Evolutionary conservation across 768 basidiomycete species (phyloP).

Genomic region (Dictyophora rubrovolvata): DNA sequence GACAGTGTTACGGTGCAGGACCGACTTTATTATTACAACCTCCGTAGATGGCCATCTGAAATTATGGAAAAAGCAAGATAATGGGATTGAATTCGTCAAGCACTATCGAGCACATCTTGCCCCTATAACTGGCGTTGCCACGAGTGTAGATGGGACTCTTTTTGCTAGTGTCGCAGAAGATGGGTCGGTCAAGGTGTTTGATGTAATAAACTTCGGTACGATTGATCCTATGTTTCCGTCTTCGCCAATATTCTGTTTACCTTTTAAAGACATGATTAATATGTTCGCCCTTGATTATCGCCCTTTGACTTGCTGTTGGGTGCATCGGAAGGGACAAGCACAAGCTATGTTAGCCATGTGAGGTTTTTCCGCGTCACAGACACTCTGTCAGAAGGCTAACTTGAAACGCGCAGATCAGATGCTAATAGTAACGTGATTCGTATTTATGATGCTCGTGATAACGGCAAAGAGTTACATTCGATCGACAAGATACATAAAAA

Average conservation of each 20-base stretch:
- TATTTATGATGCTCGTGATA: constrained; percentile 81
- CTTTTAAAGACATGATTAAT: constrained; percentile 86
- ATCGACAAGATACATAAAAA: constrained; percentile 72
- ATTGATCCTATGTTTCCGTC: constrained; percentile 3
- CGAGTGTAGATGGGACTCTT: constrained; percentile 83
- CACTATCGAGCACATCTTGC: constrained; percentile 89
- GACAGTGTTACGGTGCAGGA: constrained; percentile 37
- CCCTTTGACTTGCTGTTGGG: constrained; percentile 91
- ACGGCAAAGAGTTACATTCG: constrained; percentile 60
- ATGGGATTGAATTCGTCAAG: constrained; percentile 96
- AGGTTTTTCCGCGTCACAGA: constrained; percentile 17
- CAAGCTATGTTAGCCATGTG: constrained; percentile 84
- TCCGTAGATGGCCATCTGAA: constrained; percentile 94
- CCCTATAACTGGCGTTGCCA: constrained; percentile 69
- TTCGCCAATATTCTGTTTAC: not conserved
- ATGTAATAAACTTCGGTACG: constrained; percentile 95
- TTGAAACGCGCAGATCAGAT: constrained; percentile 54
- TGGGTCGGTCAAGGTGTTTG: constrained; percentile 89
- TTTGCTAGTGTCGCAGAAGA: constrained; percentile 91
- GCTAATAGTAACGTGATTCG: constrained; percentile 61
- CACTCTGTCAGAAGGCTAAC: not conserved
- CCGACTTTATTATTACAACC: constrained; percentile 88
- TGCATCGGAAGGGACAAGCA: constrained; percentile 80
- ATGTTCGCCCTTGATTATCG: constrained; percentile 83
- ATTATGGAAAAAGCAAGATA: constrained; percentile 98